Evolutionary conservation across 768 basidiomycete species (phyloP).

Genomic region (Hydnum rufescens): DNA sequence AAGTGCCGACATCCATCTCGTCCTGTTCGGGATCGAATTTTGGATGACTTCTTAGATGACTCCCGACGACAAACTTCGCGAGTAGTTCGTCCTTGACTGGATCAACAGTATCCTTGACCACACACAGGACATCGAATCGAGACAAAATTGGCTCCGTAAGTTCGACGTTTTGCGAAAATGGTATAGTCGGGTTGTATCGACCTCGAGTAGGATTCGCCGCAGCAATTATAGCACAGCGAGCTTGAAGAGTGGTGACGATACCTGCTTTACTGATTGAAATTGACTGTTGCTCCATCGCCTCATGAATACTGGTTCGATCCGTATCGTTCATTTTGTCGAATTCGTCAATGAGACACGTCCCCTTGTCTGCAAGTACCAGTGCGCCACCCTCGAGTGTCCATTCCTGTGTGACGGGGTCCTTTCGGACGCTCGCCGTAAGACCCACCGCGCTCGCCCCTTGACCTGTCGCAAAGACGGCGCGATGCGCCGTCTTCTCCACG

Average conservation of each 20-base stretch:
- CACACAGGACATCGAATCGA: constrained; percentile 93
- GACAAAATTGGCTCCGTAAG: constrained; percentile 95
- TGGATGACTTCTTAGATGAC: constrained; percentile 86
- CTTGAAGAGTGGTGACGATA: constrained; percentile 94
- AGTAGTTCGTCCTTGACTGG: constrained; percentile 93
- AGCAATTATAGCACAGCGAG: constrained; percentile 91
- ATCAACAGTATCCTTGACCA: constrained; percentile 94
- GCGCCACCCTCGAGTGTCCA: constrained; percentile 99
- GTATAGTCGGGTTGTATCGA: constrained; percentile 94
- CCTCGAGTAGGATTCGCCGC: constrained; percentile 96
- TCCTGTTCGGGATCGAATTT: constrained; percentile 72
- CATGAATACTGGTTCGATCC: constrained; percentile 95
- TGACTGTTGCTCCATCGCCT: constrained; percentile 99
- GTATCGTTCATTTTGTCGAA: constrained; percentile 99
- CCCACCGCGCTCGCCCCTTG: constrained; percentile 97
- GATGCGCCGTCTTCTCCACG: constrained; percentile 93
- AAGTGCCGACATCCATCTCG: constrained; percentile 84
- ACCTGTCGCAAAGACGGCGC: constrained; percentile 95
- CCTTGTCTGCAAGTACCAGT: constrained; percentile 94
- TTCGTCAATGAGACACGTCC: constrained; percentile 93
- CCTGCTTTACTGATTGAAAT: constrained; percentile 99
- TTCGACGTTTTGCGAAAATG: constrained; percentile 97
- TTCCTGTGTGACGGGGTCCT: constrained; percentile 90
- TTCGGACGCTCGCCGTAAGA: constrained; percentile 96
- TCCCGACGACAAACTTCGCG: constrained; percentile 94